Evolutionary conservation across 306 rosid genomes (phyloP), one percentile per base, ranked within the genome.

Genomic region (Pterocarpus santalinus): DNA sequence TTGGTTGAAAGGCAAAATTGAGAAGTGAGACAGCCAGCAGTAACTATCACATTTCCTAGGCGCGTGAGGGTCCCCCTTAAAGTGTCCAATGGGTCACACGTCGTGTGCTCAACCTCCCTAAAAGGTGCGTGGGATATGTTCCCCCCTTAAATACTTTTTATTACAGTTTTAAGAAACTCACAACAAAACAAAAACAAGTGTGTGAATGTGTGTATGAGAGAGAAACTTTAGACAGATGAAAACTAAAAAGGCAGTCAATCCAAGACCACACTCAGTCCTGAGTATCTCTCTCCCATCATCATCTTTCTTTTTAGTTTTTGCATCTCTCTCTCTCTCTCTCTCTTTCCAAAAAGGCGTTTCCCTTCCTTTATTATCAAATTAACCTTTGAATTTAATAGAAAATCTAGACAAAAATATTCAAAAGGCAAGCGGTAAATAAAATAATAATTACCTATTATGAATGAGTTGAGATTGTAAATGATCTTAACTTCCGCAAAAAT

Each of bases 171-270:
- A 63, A 72, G 74, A 28, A 69, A 66, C 52, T n/a, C 56, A 12
- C 4, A 78, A 65, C 65, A 67, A 75, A 80, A 72, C 52, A 65
- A 80, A 43, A 76, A 83, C 65, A 67, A 78, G 73, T 3, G 38
- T 1, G 69, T 9, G 38, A 3, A 49, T 5, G 34, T 43, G 3
- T 4, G 9, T 17, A 34, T 5, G 38, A 28, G 71, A 46, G 63
- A 70, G 64, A 62, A 0, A 15, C 33, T 49, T 30, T 34, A 70
- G 53, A 62, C 0, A 46, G 17, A 53, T 10, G 30, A 52, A 73
- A 69, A 66, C 69, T 52, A 70, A 79, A 86, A 86, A 85, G 85
- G 58, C 80, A 69, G 90, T 84, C 88, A 88, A 86, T 86, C 84
- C 88, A 79, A 82, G 32, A 62, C 73, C 65, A 60, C 77, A 1